Percentiles rank a stretch among this genome's conserved stretches.
phyloP scores from a whole-genome alignment of 306 rosid species.

The Pterocarpus macrocarpus region DNA sequence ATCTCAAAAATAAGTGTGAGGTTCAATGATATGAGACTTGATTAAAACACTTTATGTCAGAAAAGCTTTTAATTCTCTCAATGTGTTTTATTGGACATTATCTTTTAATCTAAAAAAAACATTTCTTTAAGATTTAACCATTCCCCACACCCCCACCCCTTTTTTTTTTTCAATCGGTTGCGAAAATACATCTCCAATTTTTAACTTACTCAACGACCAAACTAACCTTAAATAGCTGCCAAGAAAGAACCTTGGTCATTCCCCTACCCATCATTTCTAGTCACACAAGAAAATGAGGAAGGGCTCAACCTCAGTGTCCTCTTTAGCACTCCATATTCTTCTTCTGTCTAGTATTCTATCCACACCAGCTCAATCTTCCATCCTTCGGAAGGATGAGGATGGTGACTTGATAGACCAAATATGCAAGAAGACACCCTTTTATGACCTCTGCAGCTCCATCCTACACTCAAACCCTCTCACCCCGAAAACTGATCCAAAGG shows the following conservation, averaged over 20 bases:
- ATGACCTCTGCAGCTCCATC: conserved; percentile 59
- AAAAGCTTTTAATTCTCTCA: background rate
- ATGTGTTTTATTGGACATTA: background rate
- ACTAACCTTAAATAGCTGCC: conserved; percentile 50
- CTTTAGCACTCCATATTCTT: conserved; percentile 39
- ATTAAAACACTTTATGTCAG: too few relatives aligned
- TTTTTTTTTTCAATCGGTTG: background rate
- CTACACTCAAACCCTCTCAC: conserved; percentile 57
- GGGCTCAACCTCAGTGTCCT: conserved; percentile 10
- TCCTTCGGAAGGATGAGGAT: background rate
- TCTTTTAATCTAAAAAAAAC: too few relatives aligned
- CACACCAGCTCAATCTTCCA: conserved; percentile 49
- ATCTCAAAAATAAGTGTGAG: too few relatives aligned
- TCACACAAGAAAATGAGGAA: conserved; percentile 44
- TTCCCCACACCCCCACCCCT: background rate
- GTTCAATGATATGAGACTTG: too few relatives aligned
- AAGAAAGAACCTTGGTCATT: conserved; percentile 39
- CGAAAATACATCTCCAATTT: conserved; percentile 33
- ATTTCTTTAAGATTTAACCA: background rate
- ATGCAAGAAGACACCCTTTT: conserved; percentile 64
- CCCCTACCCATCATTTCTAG: conserved; percentile 18
- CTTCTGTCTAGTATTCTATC: conserved; percentile 36
- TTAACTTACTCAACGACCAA: conserved; percentile 47
- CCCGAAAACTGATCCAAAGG: conserved; percentile 59
- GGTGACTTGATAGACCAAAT: conserved; percentile 56